phyloP scores from a whole-genome alignment of 176 grass and related monocot species.

The Dactylis glomerata region DNA sequence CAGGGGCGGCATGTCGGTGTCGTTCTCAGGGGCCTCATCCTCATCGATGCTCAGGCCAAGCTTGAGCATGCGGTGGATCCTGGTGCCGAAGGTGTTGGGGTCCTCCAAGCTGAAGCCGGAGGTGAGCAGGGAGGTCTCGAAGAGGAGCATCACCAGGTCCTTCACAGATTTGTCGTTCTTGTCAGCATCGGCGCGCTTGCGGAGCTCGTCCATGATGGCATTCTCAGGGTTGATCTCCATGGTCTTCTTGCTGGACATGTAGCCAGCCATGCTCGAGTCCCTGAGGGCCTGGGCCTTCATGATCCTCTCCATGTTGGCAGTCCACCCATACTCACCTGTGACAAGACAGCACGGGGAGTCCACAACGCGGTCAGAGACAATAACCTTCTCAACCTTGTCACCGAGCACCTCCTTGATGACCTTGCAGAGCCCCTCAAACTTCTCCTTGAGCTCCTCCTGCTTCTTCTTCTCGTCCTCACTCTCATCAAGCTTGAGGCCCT shows the following conservation, averaged over 20 bases:
- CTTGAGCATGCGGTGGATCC: conserved; percentile 95
- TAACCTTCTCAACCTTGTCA: conserved; percentile 85
- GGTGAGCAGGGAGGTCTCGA: conserved; percentile 84
- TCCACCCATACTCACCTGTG: conserved; percentile 87
- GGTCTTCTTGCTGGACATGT: conserved; percentile 88
- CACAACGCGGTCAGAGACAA: conserved; percentile 79
- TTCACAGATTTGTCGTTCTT: conserved; percentile 92
- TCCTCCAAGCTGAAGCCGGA: conserved; percentile 86
- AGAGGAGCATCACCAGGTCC: conserved; percentile 78
- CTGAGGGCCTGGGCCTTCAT: conserved; percentile 91
- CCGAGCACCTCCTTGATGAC: conserved; percentile 90
- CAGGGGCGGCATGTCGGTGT: conserved; percentile 73
- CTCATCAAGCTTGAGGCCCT: conserved; percentile 86
- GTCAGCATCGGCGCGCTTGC: conserved; percentile 70
- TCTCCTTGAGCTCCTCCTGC: conserved; percentile 70
- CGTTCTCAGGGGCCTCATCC: conserved; percentile 45
- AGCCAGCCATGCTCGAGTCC: conserved; percentile 79
- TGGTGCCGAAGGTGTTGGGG: conserved; percentile 80
- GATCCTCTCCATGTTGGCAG: conserved; percentile 93
- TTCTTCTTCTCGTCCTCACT: conserved; percentile 78
- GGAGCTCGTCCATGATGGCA: conserved; percentile 78
- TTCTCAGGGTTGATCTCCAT: conserved; percentile 98
- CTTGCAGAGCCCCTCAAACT: conserved; percentile 88
- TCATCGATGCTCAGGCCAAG: conserved; percentile 87
- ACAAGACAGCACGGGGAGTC: conserved; percentile 90